Percentiles rank a stretch among this genome's conserved stretches.
These are phyloP conservation scores for Botrytis hyacinthi DNA, from an alignment of 2,329 filamentous ascomycete species.

Conservation along the genomic window DNA sequence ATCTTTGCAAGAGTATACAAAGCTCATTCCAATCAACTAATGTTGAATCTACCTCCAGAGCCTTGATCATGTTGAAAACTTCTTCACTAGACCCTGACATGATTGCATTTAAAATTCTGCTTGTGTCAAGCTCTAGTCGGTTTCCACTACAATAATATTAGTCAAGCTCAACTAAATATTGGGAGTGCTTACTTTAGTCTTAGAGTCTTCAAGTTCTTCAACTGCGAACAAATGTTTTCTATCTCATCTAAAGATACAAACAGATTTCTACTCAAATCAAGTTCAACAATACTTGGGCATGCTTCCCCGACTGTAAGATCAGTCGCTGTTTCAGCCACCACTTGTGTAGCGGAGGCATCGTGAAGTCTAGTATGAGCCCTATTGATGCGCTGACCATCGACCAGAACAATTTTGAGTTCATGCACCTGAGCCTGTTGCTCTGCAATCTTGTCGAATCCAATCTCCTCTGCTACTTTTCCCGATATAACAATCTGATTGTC, in stretches of 20 bases:
- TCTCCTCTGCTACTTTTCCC: conserved; percentile 84
- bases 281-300: conserved; percentile 69
- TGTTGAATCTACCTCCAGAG: conserved; percentile 66
- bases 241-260: conserved; percentile 68
- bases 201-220: conserved; percentile 64
- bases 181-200: conserved; percentile 64
- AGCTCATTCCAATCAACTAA: conserved; percentile 66
- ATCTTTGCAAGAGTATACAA: conserved; percentile 52
- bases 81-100: conserved; percentile 32
- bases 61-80: conserved; percentile 52
- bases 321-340: neutral
- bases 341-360: neutral
- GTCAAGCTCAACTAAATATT: neutral
- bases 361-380: conserved; percentile 36
- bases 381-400: conserved; percentile 71
- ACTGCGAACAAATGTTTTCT: conserved; percentile 65
- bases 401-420: conserved; percentile 75
- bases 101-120: neutral
- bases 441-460: conserved; percentile 92
- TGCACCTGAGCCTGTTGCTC: conserved; percentile 73
- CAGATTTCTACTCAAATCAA: conserved; percentile 84
- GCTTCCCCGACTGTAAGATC: conserved; percentile 45
- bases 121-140: conserved; percentile 52
- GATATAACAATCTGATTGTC: conserved; percentile 63
- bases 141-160: conserved; percentile 60